A percentile compares a stretch with the other conserved stretches of the same genome.
Evolutionary conservation across 257 asterid genomes (phyloP).

Genomic region (Solanum chmielewskii): DNA sequence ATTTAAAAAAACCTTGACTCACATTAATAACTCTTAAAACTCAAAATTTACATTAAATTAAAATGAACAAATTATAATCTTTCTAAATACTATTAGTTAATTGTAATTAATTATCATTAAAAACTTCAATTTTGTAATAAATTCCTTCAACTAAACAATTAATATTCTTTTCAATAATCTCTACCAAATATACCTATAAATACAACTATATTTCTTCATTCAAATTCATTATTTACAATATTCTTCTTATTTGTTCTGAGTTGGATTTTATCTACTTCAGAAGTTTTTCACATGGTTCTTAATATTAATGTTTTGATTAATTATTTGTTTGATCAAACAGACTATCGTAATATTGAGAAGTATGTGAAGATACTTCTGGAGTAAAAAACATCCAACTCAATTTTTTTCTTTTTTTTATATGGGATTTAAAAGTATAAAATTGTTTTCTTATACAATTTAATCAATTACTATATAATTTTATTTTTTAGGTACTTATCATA

Average conservation of each 20-base stretch:
- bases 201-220: background rate
- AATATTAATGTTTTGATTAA: background rate
- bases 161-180: background rate
- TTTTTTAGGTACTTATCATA: background rate
- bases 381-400: background rate
- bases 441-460: background rate
- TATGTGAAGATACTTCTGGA: background rate
- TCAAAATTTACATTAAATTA: background rate
- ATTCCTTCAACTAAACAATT: background rate
- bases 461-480: background rate
- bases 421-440: background rate
- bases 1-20: background rate
- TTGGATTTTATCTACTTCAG: background rate
- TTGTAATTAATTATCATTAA: background rate
- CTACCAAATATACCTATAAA: background rate
- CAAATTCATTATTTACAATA: background rate
- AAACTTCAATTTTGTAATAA: background rate
- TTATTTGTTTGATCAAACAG: background rate
- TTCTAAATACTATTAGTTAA: background rate
- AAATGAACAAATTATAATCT: background rate
- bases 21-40: background rate
- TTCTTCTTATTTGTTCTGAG: background rate
- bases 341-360: background rate
- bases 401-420: too few species aligned
- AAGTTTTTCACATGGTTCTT: background rate